A percentile compares a stretch with the other conserved stretches of the same genome.
These are phyloP conservation scores for Tubosaeta sp. DNA, from an alignment of 768 basidiomycete species.

Conservation along the genomic window DNA sequence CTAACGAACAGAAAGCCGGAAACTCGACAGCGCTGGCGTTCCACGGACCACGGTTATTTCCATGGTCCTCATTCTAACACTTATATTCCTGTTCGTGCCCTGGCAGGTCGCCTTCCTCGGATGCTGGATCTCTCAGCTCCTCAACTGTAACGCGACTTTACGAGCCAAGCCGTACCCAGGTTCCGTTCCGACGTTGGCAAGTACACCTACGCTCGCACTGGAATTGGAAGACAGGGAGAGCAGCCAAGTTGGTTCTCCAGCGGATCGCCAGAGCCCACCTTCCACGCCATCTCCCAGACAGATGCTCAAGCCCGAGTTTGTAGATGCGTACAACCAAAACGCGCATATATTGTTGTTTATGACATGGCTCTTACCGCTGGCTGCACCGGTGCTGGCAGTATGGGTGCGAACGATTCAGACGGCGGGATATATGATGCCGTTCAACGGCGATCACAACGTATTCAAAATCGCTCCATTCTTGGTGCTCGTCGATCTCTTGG, in stretches of 20 bases:
- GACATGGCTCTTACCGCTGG: constrained; percentile 76
- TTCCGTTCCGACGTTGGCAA: constrained; percentile 23
- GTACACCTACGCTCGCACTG: constrained; percentile 22
- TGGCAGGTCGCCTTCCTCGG: constrained; percentile 91
- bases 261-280: not conserved
- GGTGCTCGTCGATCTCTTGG: constrained; percentile 57
- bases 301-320: constrained; percentile 3
- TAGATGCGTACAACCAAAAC: constrained; percentile 44
- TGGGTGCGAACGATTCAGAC: constrained; percentile 87
- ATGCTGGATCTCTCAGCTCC: constrained; percentile 74
- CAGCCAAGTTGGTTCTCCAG: constrained; percentile 12
- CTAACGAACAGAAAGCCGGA: constrained; percentile 8
- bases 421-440: constrained; percentile 74
- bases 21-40: constrained; percentile 34
- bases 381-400: constrained; percentile 73
- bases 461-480: constrained; percentile 62
- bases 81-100: constrained; percentile 77
- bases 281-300: not conserved
- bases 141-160: constrained; percentile 48
- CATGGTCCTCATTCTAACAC: constrained; percentile 52
- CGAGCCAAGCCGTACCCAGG: constrained; percentile 16
- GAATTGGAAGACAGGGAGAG: not conserved
- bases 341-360: constrained; percentile 67
- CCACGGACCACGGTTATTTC: constrained; percentile 52
- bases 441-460: constrained; percentile 77